These are phyloP conservation scores for Tylopilus sp. DNA, from an alignment of 768 basidiomycete species.

Conservation along the genomic window DNA sequence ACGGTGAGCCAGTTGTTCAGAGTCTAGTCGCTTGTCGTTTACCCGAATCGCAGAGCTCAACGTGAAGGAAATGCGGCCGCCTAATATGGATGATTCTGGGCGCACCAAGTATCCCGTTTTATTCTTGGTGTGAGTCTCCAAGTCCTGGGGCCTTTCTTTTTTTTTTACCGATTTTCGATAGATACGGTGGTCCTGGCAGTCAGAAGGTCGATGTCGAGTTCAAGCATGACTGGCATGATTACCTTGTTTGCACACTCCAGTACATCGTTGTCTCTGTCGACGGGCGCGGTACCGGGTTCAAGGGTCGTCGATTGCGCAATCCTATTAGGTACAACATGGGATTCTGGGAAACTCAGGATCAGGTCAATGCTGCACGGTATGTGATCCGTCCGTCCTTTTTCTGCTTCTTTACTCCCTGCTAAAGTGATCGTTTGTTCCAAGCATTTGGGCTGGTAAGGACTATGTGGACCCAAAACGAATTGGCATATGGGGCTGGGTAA, in stretches of 20 bases:
- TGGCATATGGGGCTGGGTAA: conserved; percentile 97
- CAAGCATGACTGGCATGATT: conserved; percentile 81
- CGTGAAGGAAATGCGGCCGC: conserved; percentile 87
- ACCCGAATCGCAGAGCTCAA: conserved; percentile 63
- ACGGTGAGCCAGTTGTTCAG: conserved; percentile 45
- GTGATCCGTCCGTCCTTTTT: conserved; percentile 24
- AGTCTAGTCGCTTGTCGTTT: conserved; percentile 17
- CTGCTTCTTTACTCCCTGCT: neutral
- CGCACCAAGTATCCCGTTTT: conserved; percentile 93
- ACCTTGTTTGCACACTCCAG: conserved; percentile 73
- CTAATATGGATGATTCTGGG: conserved; percentile 92
- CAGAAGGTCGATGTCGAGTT: conserved; percentile 73
- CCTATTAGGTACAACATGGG: conserved; percentile 88
- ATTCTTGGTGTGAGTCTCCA: conserved; percentile 64
- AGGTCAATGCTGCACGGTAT: conserved; percentile 83
- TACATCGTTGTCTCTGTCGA: conserved; percentile 89
- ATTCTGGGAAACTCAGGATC: conserved; percentile 84
- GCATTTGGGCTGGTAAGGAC: conserved; percentile 78
- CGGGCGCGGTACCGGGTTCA: conserved; percentile 91
- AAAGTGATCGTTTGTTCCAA: conserved; percentile 24
- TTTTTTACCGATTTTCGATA: conserved; percentile 28
- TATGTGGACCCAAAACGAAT: conserved; percentile 89
- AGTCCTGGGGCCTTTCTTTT: neutral
- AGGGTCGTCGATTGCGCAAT: conserved; percentile 81
- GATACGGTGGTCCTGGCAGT: conserved; percentile 88